Base-by-base conservation (phyloP, 768 basidiomycete genomes). In the Mycena capillaripes region DNA sequence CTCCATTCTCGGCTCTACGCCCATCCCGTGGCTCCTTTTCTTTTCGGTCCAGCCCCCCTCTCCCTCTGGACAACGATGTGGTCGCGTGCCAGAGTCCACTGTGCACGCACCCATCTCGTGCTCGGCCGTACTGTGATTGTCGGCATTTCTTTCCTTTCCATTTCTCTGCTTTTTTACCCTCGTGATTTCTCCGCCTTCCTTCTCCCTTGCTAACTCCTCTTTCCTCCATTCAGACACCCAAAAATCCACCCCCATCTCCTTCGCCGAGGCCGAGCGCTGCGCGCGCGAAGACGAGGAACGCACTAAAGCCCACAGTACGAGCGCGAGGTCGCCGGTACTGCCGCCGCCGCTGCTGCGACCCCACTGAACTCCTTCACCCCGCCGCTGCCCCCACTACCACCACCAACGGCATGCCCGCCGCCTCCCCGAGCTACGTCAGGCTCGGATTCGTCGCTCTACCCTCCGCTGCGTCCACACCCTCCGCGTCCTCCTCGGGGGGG, bases 271-370 rank as follows among this genome's bases (percentile, higher is more conserved):
- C 0, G 97, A 99, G 81, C 87, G 93, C 32, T 93, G 93, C 75
- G 98, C 98, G 0, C 79, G 89, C 32, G 97, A 96, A 78, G 98
- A 99, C 80, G 97, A 96, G 30, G 97, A 97, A 82, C 88, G 96
- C 68, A 90, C 97, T 80, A 94, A 95, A 80, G 91, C 97, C 76
- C 88, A 98, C 21, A 97, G 0, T 98, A 98, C 78, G 96, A 98
- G 79, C 89, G 94, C 25, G 89, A 92, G 48, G 91, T 90, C 27
- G 89, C 90, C 62, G 87, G 87, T 14, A 77, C 85, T 27, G 83
- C 83, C 27, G 42, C 68, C 48, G 58, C 69, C 17, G 46, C 79
- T 19, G 36, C 42, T 30, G 65, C 72, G 27, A 42, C 69, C 23
- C 57, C 73, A 17, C 55, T 71, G 50, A 69, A 69, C 59, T 30